Evolutionary conservation across 2,329 filamentous ascomycete genomes (phyloP), one percentile per base, ranked within the genome.

Genomic region (Xylaria digitata): DNA sequence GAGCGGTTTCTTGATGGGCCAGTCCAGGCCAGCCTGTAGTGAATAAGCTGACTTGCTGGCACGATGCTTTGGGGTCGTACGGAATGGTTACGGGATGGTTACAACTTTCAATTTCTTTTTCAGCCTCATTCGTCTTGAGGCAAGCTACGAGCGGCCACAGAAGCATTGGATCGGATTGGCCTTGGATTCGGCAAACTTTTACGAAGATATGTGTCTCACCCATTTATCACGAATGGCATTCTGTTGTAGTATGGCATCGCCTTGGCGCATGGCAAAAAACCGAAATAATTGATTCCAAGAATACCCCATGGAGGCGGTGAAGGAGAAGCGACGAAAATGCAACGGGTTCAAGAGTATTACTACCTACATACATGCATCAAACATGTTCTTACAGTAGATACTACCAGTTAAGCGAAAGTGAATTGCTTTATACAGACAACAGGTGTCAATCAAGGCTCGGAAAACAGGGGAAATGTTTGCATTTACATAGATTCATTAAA

Each of bases 301-400:
- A 69, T 67, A 63, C 64, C 67, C 64, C 56, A 55, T 17, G 48
- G 61, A 62, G 50, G 60, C 61, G 54, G 67, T 57, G 56, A 53
- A n/a, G 58, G 34, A 30, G 37, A 59, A 54, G 7, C 37, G 43
- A 60, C 61, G 53, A 67, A 58, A 64, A 59, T 65, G 45, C 23
- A 42, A 64, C 53, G 54, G 43, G 45, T 46, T 66, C 21, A 57
- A 63, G 59, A 63, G 26, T 45, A 37, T 49, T 45, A 48, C 48
- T 30, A 26, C 26, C 48, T 30, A 26, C 26, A 48, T 45, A 46
- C 66, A 59, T 66, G 54, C 54, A 45, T 49, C 48, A 19, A 54
- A 32, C 30, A 60, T 34, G 32, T 37, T 8, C 11, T 2, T 37
- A 13, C 57, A 46, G 50, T 58, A 34, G 52, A 58, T 40, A 40